Conservation (phyloP, 257 asterid genomes). For the Solanum rostratum region DNA sequence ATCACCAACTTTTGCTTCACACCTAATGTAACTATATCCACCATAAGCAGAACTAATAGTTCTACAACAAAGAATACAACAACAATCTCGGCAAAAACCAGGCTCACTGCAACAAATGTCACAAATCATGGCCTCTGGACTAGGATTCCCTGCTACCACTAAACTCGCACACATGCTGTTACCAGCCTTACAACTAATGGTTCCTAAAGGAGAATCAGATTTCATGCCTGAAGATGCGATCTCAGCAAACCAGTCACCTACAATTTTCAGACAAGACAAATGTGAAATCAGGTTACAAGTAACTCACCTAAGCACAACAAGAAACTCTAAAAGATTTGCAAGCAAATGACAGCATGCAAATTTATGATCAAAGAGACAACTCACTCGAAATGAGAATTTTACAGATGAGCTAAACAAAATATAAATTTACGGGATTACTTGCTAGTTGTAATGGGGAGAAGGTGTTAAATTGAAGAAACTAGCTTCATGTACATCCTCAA, state of each 20-base stretch:
- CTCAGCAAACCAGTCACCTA: not conserved
- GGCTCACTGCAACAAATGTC: slow-evolving; percentile 75
- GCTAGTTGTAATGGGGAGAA: not conserved
- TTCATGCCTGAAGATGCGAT: slow-evolving; percentile 4
- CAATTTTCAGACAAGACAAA: not conserved
- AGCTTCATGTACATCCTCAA: not conserved
- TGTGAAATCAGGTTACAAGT: not conserved
- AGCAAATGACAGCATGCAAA: not conserved
- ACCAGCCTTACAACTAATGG: slow-evolving; percentile 48
- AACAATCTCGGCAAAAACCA: slow-evolving; percentile 71
- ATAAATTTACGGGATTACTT: not conserved
- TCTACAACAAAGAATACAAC: slow-evolving; percentile 73
- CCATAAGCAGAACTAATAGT: slow-evolving; percentile 19
- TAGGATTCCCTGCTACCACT: slow-evolving; percentile 15
- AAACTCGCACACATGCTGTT: slow-evolving; percentile 53
- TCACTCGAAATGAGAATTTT: not conserved
- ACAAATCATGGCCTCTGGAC: slow-evolving; percentile 40
- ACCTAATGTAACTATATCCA: slow-evolving; percentile 41
- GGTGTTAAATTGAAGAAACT: not conserved
- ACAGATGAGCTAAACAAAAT: not conserved
- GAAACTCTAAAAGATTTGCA: not conserved
- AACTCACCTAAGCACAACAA: not conserved
- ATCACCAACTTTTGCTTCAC: slow-evolving; percentile 41
- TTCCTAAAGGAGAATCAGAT: slow-evolving; percentile 12
- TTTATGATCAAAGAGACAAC: not conserved